phyloP scores from a whole-genome alignment of 2,329 filamentous ascomycete genomes.

The Helotiales sp. region DNA sequence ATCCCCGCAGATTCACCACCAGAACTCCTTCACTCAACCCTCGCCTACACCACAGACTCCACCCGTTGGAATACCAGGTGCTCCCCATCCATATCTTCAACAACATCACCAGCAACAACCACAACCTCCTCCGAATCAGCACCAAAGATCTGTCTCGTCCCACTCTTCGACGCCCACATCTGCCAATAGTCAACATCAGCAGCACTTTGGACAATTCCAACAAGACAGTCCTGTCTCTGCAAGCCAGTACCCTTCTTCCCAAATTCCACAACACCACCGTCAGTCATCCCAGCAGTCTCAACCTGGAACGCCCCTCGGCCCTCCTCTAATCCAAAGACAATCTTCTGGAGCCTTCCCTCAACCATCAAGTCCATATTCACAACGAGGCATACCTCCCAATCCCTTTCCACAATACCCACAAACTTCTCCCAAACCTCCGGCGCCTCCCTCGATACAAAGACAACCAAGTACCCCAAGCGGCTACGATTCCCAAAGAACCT shows the following conservation, averaged over 20 bases:
- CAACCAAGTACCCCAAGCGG: conserved; percentile 50
- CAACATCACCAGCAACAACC: conserved; percentile 23
- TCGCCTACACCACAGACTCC: conserved; percentile 44
- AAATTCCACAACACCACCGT: conserved; percentile 40
- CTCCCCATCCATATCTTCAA: conserved; percentile 43
- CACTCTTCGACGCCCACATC: conserved; percentile 68
- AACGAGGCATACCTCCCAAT: conserved; percentile 47
- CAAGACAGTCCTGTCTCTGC: conserved; percentile 57
- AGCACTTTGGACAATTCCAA: conserved; percentile 55
- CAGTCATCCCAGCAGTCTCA: conserved; percentile 41
- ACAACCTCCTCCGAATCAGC: conserved; percentile 24
- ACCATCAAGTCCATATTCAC: conserved; percentile 65
- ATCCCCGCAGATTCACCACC: conserved; percentile 38
- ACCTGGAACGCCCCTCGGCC: conserved; percentile 54
- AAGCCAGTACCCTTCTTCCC: conserved; percentile 34
- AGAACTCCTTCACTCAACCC: conserved; percentile 36
- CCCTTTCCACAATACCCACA: conserved; percentile 38
- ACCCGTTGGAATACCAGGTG: conserved; percentile 42
- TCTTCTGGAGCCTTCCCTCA: conserved; percentile 53
- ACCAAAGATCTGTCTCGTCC: conserved; percentile 59
- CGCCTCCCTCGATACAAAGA: conserved; percentile 47
- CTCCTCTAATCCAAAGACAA: conserved; percentile 53
- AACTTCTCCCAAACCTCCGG: conserved; percentile 46
- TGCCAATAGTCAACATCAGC: conserved; percentile 61
- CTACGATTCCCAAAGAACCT: conserved; percentile 56